Base-by-base conservation (phyloP, 768 basidiomycete species). In the Collybiopsis luxurians region DNA sequence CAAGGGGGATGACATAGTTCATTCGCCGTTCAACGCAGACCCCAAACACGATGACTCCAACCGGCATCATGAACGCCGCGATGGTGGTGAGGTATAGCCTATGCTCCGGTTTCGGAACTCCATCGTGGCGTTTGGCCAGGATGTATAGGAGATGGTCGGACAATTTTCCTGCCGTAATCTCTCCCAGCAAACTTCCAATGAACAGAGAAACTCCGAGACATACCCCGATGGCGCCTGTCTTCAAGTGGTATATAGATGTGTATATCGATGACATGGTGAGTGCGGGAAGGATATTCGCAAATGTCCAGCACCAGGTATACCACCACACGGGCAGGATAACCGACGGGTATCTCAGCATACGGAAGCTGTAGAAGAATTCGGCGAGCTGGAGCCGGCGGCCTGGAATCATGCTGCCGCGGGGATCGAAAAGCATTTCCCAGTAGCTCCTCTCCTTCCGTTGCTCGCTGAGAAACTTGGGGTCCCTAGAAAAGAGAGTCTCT, bases 401-500 rank as follows among this genome's bases (percentile, higher is more conserved):
- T 7, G 36, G 36, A 38, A 38, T 17, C 36, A 38, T 38, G 36
- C 17, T 38, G 17, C 59, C 56, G n/a, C 49, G 52, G 46, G 53
- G 57, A 19, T 58, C 57, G 17, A 15, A 60, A 10, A 58, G 53
- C 53, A 58, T 55, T 34, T 53, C 60, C 53, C 30, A 60, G 38
- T n/a, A 58, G 55, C 51, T 60, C 40, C 31, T 53, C 47, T n/a
- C n/a, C n/a, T n/a, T n/a, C n/a, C n/a, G n/a, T n/a, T n/a, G n/a
- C n/a, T n/a, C n/a, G n/a, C n/a, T n/a, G n/a, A n/a, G n/a, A n/a
- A n/a, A n/a, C n/a, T n/a, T n/a, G n/a, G n/a, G n/a, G n/a, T 57
- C 56, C 15, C 39, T 55, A 30, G 59, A 51, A 46, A 60, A 60
- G 34, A 60, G 17, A 43, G 36, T 38, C 17, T 38, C 36, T 7